Percentiles rank a stretch among this genome's conserved stretches.
phyloP scores from a whole-genome alignment of 2,329 filamentous ascomycete species.

The Chrysosporium keratinophilum region DNA sequence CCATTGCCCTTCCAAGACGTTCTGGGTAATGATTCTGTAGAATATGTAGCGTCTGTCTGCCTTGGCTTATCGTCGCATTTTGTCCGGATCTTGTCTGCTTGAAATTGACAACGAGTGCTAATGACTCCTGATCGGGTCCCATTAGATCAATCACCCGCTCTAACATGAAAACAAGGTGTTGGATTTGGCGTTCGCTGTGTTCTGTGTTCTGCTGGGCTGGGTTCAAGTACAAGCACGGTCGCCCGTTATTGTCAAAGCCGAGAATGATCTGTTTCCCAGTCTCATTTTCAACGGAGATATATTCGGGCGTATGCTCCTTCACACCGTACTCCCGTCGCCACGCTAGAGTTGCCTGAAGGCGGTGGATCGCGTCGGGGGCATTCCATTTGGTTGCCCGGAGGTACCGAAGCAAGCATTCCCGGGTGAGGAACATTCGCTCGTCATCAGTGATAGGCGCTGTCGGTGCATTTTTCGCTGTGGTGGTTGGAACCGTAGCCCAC shows the following conservation, averaged over 20 bases:
- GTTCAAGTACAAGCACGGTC: conserved; percentile 85
- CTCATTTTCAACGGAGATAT: conserved; percentile 88
- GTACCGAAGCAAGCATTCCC: conserved; percentile 85
- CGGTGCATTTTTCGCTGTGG: conserved; percentile 48
- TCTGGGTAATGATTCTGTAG: conserved; percentile 95
- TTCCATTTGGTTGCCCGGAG: conserved; percentile 90
- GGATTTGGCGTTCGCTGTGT: conserved; percentile 70
- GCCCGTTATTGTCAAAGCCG: conserved; percentile 72
- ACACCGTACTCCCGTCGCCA: conserved; percentile 91
- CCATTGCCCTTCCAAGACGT: conserved; percentile 73
- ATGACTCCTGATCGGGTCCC: conserved; percentile 73
- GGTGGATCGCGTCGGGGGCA: conserved; percentile 61
- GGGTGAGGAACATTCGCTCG: conserved; percentile 83
- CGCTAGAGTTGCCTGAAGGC: conserved; percentile 67
- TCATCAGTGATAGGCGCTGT: conserved; percentile 59
- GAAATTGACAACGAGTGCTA: conserved; percentile 87
- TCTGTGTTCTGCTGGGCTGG: conserved; percentile 91
- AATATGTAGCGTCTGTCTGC: conserved; percentile 76
- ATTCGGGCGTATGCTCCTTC: conserved; percentile 61
- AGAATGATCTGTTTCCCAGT: conserved; percentile 89
- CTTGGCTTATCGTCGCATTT: conserved; percentile 66
- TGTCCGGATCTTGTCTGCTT: conserved; percentile 64
- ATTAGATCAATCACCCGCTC: conserved; percentile 82
- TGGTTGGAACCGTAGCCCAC: conserved; percentile 61
- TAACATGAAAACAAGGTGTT: conserved; percentile 93